A percentile compares a stretch with the other conserved stretches of the same genome.
These are phyloP conservation scores for Trebouxia sp. DNA, from an alignment of 139 green algal species.

Conservation along the genomic window DNA sequence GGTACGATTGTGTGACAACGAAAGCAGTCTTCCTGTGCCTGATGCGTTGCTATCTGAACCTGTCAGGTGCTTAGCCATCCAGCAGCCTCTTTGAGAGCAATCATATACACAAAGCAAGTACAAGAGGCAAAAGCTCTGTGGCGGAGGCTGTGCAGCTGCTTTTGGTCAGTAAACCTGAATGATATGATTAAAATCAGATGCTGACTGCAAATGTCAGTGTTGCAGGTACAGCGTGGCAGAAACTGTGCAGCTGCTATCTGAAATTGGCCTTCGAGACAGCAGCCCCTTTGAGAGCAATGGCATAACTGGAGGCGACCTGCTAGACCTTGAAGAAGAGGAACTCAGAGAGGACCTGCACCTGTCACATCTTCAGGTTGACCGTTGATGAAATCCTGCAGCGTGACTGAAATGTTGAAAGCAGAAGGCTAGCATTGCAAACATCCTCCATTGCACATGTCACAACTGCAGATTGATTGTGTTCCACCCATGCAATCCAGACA, in stretches of 20 bases:
- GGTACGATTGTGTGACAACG: neutral
- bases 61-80: neutral
- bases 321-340: constrained; percentile 37
- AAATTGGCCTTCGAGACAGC: constrained; percentile 29
- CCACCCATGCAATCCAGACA: neutral
- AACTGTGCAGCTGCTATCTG: constrained; percentile 22
- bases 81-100: neutral
- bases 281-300: constrained; percentile 23
- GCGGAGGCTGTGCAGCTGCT: neutral
- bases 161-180: neutral
- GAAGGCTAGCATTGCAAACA: neutral
- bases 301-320: constrained; percentile 36
- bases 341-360: constrained; percentile 31
- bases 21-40: neutral
- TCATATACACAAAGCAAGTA: neutral
- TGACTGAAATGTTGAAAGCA: neutral
- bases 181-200: neutral
- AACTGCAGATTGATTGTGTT: neutral
- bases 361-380: constrained; percentile 33
- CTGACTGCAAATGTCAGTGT: neutral
- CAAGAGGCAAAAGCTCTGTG: neutral
- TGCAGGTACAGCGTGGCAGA: constrained; percentile 35
- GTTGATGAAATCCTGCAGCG: neutral
- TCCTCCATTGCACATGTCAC: neutral
- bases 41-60: neutral